A percentile compares a stretch with the other conserved stretches of the same genome.
Evolutionary conservation across 306 rosid genomes (phyloP).

Genomic region (Lithocarpus polystachyus): DNA sequence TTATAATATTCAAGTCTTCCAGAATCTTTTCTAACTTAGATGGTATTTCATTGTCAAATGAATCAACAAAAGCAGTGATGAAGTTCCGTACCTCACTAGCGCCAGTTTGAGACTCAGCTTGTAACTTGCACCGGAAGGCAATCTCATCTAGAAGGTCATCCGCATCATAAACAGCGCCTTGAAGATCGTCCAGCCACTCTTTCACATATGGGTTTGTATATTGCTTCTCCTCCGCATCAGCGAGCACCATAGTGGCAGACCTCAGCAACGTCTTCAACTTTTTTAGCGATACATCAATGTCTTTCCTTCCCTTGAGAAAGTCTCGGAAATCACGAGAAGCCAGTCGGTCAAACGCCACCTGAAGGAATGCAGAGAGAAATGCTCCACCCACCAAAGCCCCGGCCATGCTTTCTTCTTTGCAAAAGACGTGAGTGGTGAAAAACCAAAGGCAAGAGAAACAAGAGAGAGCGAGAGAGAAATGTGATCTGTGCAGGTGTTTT

Average conservation of each 20-base stretch:
- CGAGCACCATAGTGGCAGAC: background rate
- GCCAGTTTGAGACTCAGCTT: background rate
- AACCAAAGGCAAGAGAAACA: no score
- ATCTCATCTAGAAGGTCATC: constrained; percentile 25
- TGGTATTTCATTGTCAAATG: no score
- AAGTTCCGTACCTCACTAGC: constrained; percentile 7
- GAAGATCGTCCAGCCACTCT: constrained; percentile 23
- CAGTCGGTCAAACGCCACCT: constrained; percentile 9
- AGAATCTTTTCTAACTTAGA: no score
- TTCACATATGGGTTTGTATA: constrained; percentile 1
- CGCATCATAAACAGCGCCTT: constrained; percentile 12
- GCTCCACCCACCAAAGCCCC: constrained; percentile 20
- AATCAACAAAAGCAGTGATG: background rate
- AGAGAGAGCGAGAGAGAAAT: no score
- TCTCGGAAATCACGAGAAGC: background rate
- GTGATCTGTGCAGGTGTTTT: no score
- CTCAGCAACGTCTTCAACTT: background rate
- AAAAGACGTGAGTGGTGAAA: background rate
- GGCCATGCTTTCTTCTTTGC: constrained; percentile 8
- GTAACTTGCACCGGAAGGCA: background rate
- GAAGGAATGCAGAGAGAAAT: constrained; percentile 22
- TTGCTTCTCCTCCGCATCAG: constrained; percentile 21
- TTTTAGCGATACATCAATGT: background rate
- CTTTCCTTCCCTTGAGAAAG: background rate
- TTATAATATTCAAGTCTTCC: no score